Percentiles rank a stretch among this genome's conserved stretches.
These are phyloP conservation scores for Acanthamoeba triangularis DNA, from an alignment of 208 protist genomes.

Conservation along the genomic window DNA sequence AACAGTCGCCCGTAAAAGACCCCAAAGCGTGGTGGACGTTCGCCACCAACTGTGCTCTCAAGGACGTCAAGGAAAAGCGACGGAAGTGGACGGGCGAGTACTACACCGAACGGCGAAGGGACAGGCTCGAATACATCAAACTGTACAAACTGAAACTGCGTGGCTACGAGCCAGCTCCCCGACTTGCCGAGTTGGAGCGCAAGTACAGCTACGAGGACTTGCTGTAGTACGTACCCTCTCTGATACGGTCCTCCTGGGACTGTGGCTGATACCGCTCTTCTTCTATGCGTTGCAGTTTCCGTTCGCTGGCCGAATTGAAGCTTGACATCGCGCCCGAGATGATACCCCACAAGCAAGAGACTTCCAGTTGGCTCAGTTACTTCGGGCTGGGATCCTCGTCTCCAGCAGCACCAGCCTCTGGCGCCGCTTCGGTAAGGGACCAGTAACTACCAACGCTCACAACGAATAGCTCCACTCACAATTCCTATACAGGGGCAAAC, in stretches of 20 bases:
- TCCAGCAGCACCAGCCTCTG: not conserved
- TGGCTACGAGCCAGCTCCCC: slow-evolving; percentile 37
- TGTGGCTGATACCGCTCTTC: not conserved
- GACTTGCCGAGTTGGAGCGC: slow-evolving; percentile 52
- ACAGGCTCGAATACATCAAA: slow-evolving; percentile 72
- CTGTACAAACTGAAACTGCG: slow-evolving; percentile 53
- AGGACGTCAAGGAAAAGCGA: slow-evolving; percentile 41
- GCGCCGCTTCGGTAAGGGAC: not conserved
- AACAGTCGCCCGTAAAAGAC: not conserved
- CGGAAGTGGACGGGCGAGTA: slow-evolving; percentile 55
- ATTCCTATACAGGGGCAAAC: not conserved
- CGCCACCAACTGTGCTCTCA: slow-evolving; percentile 48
- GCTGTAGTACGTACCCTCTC: slow-evolving; percentile 35
- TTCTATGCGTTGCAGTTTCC: slow-evolving; percentile 4
- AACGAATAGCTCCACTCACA: not conserved
- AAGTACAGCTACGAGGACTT: slow-evolving; percentile 68
- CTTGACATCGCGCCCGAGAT: not conserved
- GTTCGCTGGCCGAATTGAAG: slow-evolving; percentile 55
- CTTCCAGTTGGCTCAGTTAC: slow-evolving; percentile 12
- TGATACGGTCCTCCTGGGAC: too few species aligned
- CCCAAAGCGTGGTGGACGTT: slow-evolving; percentile 65
- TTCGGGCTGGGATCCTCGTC: not conserved
- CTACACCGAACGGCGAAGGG: slow-evolving; percentile 32
- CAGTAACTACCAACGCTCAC: not conserved
- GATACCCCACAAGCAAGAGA: slow-evolving; percentile 7